Evolutionary conservation across 2,329 filamentous ascomycete genomes (phyloP).

Genomic region (Teratosphaeria epicoccoides): DNA sequence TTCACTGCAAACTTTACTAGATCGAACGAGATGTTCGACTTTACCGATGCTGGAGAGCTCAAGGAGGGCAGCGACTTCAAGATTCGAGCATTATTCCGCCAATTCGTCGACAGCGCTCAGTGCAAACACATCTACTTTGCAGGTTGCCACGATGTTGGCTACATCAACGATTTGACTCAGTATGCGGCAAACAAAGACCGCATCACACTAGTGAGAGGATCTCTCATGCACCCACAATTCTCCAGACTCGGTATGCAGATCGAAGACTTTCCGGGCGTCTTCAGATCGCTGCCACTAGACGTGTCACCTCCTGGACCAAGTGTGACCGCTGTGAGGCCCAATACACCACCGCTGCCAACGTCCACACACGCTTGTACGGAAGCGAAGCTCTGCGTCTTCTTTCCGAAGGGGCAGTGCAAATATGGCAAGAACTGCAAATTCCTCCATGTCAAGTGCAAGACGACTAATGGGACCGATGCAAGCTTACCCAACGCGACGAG

Average conservation of each 20-base stretch:
- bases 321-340: not conserved
- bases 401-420: conserved; percentile 21
- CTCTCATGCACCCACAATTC: conserved; percentile 44
- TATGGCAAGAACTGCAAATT: conserved; percentile 21
- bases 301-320: not conserved
- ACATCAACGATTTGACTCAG: conserved; percentile 46
- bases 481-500: not conserved
- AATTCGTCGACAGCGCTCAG: conserved; percentile 48
- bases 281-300: conserved; percentile 31
- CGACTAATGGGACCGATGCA: conserved; percentile 6
- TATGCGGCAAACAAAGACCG: conserved; percentile 38
- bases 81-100: conserved; percentile 40
- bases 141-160: conserved; percentile 50
- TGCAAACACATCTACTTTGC: conserved; percentile 57
- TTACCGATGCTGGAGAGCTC: conserved; percentile 50
- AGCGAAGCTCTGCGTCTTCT: conserved; percentile 15
- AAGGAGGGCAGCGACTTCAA: conserved; percentile 53
- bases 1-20: conserved; percentile 49
- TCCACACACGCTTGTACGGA: not conserved
- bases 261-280: conserved; percentile 43
- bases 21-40: conserved; percentile 49
- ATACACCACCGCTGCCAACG: not conserved
- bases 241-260: conserved; percentile 40
- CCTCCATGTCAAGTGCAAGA: conserved; percentile 12
- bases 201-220: conserved; percentile 46